These are phyloP conservation scores for Secale cereale DNA, from an alignment of 176 grass and related monocot genomes.

Conservation along the genomic window DNA sequence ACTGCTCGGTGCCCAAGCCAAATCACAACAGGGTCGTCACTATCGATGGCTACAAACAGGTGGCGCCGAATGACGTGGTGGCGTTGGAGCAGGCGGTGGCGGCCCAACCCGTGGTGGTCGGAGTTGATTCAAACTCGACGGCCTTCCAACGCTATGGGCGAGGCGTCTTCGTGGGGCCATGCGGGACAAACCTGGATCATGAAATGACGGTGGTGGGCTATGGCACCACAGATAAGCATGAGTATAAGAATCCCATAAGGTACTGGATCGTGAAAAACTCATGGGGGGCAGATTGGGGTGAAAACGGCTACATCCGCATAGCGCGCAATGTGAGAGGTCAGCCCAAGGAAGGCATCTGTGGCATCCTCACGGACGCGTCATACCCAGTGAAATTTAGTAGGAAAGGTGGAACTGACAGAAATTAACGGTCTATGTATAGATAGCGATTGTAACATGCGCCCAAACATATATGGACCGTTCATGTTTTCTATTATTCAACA, in stretches of 20 bases:
- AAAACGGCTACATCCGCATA: conserved; percentile 49
- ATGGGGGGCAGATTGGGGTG: conserved; percentile 47
- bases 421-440: neutral
- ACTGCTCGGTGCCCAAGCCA: neutral
- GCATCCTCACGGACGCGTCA: neutral
- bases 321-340: conserved; percentile 11
- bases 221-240: neutral
- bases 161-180: conserved; percentile 32
- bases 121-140: neutral
- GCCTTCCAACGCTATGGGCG: neutral
- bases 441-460: too few species aligned
- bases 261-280: conserved; percentile 71
- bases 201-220: conserved; percentile 20
- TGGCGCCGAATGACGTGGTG: neutral
- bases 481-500: too few species aligned
- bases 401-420: neutral
- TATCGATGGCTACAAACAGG: neutral
- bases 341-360: conserved; percentile 4
- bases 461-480: too few species aligned
- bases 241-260: neutral
- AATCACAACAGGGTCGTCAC: neutral
- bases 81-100: neutral
- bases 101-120: neutral
- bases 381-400: conserved; percentile 10
- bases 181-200: conserved; percentile 7